Conservation (phyloP, 1,284 basidiomycete species). For the Phellopilus nigrolimitatus region DNA sequence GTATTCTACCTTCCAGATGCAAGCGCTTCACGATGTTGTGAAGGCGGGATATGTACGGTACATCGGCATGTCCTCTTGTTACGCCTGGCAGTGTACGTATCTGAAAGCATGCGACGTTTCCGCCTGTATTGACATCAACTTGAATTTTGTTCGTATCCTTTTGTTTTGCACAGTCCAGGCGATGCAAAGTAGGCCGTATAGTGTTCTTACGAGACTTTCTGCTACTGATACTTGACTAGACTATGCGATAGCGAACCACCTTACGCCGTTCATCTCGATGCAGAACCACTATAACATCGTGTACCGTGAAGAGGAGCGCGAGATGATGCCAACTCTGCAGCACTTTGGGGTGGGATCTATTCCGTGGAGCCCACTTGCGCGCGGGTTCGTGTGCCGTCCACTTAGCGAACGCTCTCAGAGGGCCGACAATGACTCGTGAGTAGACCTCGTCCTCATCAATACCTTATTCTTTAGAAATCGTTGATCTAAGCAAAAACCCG, state of each 20-base stretch:
- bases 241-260: slow-evolving; percentile 46
- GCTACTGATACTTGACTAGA: slow-evolving; percentile 23
- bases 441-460: too few species aligned
- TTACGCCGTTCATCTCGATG: slow-evolving; percentile 68
- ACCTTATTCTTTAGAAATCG: neutral
- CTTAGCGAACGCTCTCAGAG: slow-evolving; percentile 19
- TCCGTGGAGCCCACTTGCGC: slow-evolving; percentile 38
- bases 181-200: slow-evolving; percentile 32
- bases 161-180: slow-evolving; percentile 28
- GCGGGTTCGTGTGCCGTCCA: slow-evolving; percentile 35
- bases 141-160: slow-evolving; percentile 8
- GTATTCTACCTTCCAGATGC: slow-evolving; percentile 27
- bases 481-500: slow-evolving; percentile 8
- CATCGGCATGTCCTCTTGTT: slow-evolving; percentile 43
- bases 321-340: slow-evolving; percentile 60
- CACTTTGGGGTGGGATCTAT: slow-evolving; percentile 35
- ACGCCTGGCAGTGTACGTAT: slow-evolving; percentile 34
- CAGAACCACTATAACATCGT: slow-evolving; percentile 57
- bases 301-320: slow-evolving; percentile 65
- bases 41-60: slow-evolving; percentile 41
- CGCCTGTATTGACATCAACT: neutral
- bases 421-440: slow-evolving; percentile 1
- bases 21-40: slow-evolving; percentile 32
- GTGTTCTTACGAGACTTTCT: slow-evolving; percentile 11
- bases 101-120: neutral